Conservation (phyloP, 441 rosid species). For the Populus hybrid region DNA sequence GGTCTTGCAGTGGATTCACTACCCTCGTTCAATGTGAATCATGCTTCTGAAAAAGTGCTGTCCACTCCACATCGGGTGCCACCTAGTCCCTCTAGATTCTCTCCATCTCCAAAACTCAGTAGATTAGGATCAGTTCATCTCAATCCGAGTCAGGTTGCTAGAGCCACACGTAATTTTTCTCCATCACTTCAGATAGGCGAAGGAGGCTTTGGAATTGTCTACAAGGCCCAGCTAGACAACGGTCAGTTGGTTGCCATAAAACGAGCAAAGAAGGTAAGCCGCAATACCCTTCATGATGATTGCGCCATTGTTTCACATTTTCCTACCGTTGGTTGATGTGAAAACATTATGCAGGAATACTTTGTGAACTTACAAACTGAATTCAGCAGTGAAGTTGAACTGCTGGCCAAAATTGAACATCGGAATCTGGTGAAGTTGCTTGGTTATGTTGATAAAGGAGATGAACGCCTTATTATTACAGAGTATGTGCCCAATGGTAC, state of each 20-base stretch:
- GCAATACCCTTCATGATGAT: constrained; percentile 5
- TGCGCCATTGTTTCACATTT: constrained; percentile 7
- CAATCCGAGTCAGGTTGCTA: constrained; percentile 45
- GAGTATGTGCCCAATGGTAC: constrained; percentile 91
- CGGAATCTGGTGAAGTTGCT: constrained; percentile 83
- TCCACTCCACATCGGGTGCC: constrained; percentile 73
- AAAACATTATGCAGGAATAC: constrained; percentile 50
- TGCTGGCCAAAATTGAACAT: constrained; percentile 86
- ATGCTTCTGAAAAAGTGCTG: constrained; percentile 60
- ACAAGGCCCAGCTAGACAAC: constrained; percentile 62
- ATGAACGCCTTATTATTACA: constrained; percentile 87
- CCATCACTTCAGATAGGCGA: constrained; percentile 59
- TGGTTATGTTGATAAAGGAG: constrained; percentile 78
- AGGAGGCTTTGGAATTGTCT: constrained; percentile 91
- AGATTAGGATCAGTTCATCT: constrained; percentile 66
- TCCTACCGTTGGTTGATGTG: constrained; percentile 19
- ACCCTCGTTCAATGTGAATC: constrained; percentile 45
- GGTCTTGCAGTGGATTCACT: constrained; percentile 58
- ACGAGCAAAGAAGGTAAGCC: constrained; percentile 86
- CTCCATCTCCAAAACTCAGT: constrained; percentile 66
- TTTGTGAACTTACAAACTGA: constrained; percentile 64
- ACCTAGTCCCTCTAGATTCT: constrained; percentile 80
- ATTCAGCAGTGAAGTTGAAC: constrained; percentile 92
- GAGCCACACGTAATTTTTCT: constrained; percentile 79
- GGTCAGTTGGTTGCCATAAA: constrained; percentile 85